Base-by-base conservation (phyloP, 164 flowering plant species). In the Vitis labrusca region DNA sequence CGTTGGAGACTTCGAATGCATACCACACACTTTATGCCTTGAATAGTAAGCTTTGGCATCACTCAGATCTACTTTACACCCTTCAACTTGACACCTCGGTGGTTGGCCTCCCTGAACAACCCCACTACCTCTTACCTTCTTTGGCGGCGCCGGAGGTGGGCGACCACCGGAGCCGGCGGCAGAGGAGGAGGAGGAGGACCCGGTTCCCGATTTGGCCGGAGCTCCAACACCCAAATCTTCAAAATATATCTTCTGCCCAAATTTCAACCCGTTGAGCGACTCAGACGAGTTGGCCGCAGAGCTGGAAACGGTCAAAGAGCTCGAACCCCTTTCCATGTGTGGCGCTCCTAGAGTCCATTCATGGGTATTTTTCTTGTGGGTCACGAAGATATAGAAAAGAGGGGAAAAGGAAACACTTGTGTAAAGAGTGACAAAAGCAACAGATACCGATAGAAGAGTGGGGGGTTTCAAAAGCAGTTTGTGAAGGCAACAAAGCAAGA, bases 71-170 rank as follows among this genome's bases (percentile, higher is more conserved):
- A 85, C 79, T 30, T 76, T 74, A 68, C 98, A 91, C 1, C 97
- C 97, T 63, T 94, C 93, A 50, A 94, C 98, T 64, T 89, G 96
- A 70, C 97, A 91, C 80, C 94, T 85, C 0, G 98, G 89, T 8
- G 95, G 93, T 79, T 82, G 83, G 12, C 77, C 82, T 64, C 80
- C 81, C 58, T 74, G 83, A 48, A 69, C 74, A 63, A 61, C 72
- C 8, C 59, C 72, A 17, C 87, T 86, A 37, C 64, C 73, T 66
- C 84, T 74, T 15, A 77, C 80, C 79, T 80, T 86, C 81, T 80
- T 83, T 6, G 82, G 29, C 61, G 81, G 69, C 59, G 72, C 65
- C 53, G 74, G 61, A 44, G 73, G 19, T 27, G 68, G 30, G 47
- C n/a, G 23, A 58, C 63, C 27, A 53, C 30, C 52, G 63, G 54